phyloP scores from a whole-genome alignment of 208 protist genomes.

The Spongospora subterranea region DNA sequence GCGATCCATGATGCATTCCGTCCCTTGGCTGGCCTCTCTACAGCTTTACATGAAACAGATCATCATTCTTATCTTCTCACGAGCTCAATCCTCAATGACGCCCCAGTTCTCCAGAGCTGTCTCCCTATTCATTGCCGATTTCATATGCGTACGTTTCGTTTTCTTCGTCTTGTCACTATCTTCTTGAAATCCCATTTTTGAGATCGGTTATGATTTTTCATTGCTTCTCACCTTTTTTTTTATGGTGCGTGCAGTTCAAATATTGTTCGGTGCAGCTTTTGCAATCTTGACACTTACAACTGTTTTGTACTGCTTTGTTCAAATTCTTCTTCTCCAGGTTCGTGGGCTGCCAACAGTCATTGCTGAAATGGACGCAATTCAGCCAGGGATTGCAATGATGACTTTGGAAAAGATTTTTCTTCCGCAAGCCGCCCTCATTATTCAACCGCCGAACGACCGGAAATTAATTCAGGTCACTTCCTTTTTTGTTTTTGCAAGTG shows the following conservation, averaged over 20 bases:
- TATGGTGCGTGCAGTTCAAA: not conserved
- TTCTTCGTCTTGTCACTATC: not conserved
- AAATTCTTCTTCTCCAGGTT: no score
- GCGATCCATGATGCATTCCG: constrained; percentile 79
- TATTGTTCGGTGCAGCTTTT: no score
- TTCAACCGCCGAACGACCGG: not conserved
- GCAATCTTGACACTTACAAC: no score
- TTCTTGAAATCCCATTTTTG: not conserved
- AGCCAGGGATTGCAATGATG: not conserved
- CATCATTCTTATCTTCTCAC: not conserved
- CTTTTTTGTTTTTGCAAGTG: not conserved
- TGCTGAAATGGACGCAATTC: not conserved
- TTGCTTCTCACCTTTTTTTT: not conserved
- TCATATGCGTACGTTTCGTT: not conserved
- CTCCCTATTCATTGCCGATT: constrained; percentile 1
- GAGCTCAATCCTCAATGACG: not conserved
- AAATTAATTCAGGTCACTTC: not conserved
- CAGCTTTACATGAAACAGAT: constrained; percentile 41
- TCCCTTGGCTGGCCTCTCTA: constrained; percentile 72
- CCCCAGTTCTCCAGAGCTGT: not conserved
- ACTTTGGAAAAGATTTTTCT: not conserved
- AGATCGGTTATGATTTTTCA: not conserved
- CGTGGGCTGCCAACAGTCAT: not conserved
- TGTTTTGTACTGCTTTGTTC: no score
- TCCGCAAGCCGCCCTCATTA: not conserved